Base-by-base conservation (phyloP, 768 basidiomycete genomes). In the Psilocybe tampanensis region DNA sequence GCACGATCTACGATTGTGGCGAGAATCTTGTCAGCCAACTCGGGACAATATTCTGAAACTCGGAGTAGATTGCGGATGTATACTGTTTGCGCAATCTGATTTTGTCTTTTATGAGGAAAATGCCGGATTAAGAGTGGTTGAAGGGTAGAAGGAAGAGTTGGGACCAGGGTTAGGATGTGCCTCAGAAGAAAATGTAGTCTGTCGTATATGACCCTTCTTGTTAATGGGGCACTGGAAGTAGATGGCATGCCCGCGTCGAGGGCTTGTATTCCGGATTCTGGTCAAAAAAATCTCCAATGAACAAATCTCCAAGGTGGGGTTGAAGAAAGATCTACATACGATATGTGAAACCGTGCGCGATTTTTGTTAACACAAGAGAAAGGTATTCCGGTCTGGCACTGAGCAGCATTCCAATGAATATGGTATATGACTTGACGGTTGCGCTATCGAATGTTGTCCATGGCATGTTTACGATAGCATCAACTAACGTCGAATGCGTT, bases 91-190 rank as follows among this genome's bases (percentile, higher is more conserved):
- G 86, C 77, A 2, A 84, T 74, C 64, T 89, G 86, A 41, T 81
- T 84, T 67, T 96, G 94, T 26, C 95, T 85, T 70, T 98, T 98
- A 69, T 97, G 93, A 8, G 97, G 97, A 67, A 98, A 98, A 67
- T 89, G 79, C 47, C 85, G 86, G 52, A 89, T 79, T 17, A 99
- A 84, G 21, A 95, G 81, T 1, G 95, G 93, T 55, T 90, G 86
- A 3, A 99, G 78, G 2, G 94, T 89, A 2, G 90, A 88, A 0
- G 94, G 88, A 0, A 98, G 78, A 0, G 96, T 98, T 21, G 97
- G 97, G 24, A 99, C 88, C 47, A 98, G 85, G 2, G 88, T 83
- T 23, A 98, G 76, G n/a, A 98, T 78, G 66, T 94, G 90, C 11
- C 81, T 81, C n/a, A 98, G 81, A 44, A 98, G 86, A 60, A 82